phyloP scores from a whole-genome alignment of 305 asterid species.

The Rubia peregrina region DNA sequence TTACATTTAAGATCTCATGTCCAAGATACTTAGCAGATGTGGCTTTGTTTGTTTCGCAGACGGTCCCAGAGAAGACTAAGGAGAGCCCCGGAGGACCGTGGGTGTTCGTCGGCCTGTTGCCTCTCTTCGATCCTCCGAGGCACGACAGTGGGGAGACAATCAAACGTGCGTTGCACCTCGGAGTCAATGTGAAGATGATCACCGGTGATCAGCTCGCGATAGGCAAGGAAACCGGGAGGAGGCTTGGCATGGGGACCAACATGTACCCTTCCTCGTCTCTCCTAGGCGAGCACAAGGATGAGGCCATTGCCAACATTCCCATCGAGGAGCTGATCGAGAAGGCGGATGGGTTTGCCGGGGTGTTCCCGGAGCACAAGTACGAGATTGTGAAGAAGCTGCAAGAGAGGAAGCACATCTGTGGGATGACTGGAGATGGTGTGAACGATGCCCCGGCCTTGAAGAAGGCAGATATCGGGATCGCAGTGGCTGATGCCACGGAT shows the following conservation, averaged over 20 bases:
- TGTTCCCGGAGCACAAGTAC: slow-evolving; percentile 70
- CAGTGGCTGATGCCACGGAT: slow-evolving; percentile 71
- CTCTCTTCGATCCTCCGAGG: slow-evolving; percentile 50
- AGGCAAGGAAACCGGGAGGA: slow-evolving; percentile 68
- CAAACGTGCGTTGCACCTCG: slow-evolving; percentile 41
- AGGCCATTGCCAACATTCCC: slow-evolving; percentile 45
- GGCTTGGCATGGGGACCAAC: slow-evolving; percentile 77
- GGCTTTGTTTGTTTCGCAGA: slow-evolving; percentile 13
- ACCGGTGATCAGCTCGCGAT: slow-evolving; percentile 69
- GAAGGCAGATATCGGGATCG: slow-evolving; percentile 69
- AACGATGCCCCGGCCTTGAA: slow-evolving; percentile 70
- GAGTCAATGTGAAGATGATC: slow-evolving; percentile 50
- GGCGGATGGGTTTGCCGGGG: slow-evolving; percentile 85
- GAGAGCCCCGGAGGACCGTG: slow-evolving; percentile 43
- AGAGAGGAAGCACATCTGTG: slow-evolving; percentile 58
- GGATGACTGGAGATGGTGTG: slow-evolving; percentile 83
- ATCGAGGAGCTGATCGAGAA: slow-evolving; percentile 69
- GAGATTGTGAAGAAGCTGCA: slow-evolving; percentile 68
- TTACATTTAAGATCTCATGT: too few relatives aligned
- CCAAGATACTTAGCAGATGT: neutral
- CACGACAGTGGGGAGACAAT: slow-evolving; percentile 50
- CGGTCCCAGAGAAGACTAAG: slow-evolving; percentile 39
- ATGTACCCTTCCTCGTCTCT: slow-evolving; percentile 77
- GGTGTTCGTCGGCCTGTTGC: slow-evolving; percentile 44
- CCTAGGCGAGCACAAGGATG: slow-evolving; percentile 57